These are phyloP conservation scores for Hura crepitans DNA, from an alignment of 441 rosid species.

Conservation along the genomic window DNA sequence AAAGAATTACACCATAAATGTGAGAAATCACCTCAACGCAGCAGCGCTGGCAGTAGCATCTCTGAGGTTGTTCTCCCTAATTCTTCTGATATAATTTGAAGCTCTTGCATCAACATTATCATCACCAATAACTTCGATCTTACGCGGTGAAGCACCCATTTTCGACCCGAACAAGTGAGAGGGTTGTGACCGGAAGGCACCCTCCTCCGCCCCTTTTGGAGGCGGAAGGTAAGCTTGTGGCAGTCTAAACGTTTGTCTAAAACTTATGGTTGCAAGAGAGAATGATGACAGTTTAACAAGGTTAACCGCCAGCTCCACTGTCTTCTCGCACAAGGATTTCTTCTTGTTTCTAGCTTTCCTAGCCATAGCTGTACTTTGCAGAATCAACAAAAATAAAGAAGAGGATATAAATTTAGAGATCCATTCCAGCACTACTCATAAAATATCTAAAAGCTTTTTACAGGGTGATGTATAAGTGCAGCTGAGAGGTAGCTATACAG, in stretches of 20 bases:
- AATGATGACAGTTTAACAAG: conserved; percentile 25
- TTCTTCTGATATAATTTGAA: conserved; percentile 16
- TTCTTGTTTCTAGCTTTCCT: conserved; percentile 15
- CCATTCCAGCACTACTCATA: background rate
- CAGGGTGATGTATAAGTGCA: background rate
- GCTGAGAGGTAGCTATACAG: background rate
- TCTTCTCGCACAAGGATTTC: conserved; percentile 26
- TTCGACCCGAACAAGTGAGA: background rate
- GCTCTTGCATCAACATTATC: conserved; percentile 27
- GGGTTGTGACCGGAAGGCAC: background rate
- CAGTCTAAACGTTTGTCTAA: conserved; percentile 7
- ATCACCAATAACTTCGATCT: background rate
- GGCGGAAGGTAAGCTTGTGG: background rate
- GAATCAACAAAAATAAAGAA: background rate
- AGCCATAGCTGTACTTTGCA: conserved; percentile 6
- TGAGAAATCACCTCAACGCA: no score
- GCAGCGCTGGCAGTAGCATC: no score
- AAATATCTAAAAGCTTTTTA: background rate
- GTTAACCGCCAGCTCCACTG: conserved; percentile 22
- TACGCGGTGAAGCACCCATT: background rate
- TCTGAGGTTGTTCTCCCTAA: conserved; percentile 14
- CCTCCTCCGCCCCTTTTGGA: background rate
- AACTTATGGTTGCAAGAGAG: conserved; percentile 23
- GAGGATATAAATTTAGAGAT: background rate
- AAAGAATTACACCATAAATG: no score